Conservation (phyloP, 2,329 filamentous ascomycete genomes). For the Podosphaera xanthii region DNA sequence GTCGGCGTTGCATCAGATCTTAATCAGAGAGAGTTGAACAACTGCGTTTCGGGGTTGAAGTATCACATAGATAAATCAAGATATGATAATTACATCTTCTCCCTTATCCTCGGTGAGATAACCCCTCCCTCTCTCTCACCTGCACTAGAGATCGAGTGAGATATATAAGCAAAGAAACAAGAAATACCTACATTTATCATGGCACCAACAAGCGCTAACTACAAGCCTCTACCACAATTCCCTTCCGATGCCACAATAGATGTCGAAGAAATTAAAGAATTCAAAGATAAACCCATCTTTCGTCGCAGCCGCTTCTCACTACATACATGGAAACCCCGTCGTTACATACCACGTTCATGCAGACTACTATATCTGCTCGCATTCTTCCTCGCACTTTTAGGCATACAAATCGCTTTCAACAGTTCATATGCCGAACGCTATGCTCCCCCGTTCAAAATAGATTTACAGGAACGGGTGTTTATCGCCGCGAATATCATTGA, state of each 20-base stretch:
- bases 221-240: conserved; percentile 3
- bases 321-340: conserved; percentile 6
- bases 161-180: not conserved
- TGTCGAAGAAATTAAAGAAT: conserved; percentile 3
- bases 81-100: not conserved
- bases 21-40: not conserved
- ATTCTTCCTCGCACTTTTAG: conserved; percentile 7
- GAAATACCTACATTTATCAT: not conserved
- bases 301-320: conserved; percentile 3
- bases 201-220: not conserved
- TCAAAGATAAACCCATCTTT: conserved; percentile 10
- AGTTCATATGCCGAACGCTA: conserved; percentile 21
- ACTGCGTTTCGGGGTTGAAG: not conserved
- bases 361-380: conserved; percentile 11
- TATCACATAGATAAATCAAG: not conserved
- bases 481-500: conserved; percentile 53
- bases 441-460: conserved; percentile 1
- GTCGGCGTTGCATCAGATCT: not conserved
- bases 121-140: not conserved
- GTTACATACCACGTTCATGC: conserved; percentile 4
- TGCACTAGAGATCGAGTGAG: too few relatives aligned
- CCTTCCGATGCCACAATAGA: not conserved
- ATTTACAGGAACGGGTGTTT: conserved; percentile 38
- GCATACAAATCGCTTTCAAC: conserved; percentile 16
- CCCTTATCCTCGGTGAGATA: not conserved